Percentiles rank a stretch among this genome's conserved stretches.
phyloP scores from a whole-genome alignment of 2,329 filamentous ascomycete species.

The Neofusicoccum cordaticola region DNA sequence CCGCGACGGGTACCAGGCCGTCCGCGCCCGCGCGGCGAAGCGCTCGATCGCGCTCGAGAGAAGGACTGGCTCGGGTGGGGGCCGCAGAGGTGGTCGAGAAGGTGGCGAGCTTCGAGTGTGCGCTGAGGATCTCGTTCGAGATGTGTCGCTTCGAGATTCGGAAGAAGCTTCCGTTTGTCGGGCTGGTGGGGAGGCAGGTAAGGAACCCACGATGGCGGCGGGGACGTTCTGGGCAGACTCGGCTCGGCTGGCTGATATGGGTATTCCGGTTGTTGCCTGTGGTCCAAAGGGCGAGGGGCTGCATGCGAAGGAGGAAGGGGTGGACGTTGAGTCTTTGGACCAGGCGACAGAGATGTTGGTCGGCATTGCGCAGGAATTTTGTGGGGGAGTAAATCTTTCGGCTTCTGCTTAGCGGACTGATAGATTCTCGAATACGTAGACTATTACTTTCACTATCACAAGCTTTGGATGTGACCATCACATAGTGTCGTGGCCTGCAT shows the following conservation, averaged over 20 bases:
- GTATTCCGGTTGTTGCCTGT: slow-evolving; percentile 48
- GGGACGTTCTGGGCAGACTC: slow-evolving; percentile 51
- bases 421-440: no score
- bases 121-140: slow-evolving; percentile 41
- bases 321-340: slow-evolving; percentile 37
- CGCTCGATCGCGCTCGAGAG: slow-evolving; percentile 51
- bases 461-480: no score
- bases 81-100: slow-evolving; percentile 35
- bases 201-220: background rate
- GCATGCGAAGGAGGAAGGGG: slow-evolving; percentile 52
- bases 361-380: background rate
- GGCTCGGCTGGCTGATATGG: slow-evolving; percentile 46
- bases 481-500: no score
- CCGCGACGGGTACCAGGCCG: slow-evolving; percentile 52
- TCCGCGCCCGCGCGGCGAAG: slow-evolving; percentile 37
- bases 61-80: slow-evolving; percentile 47
- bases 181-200: slow-evolving; percentile 30
- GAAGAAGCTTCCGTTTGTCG: slow-evolving; percentile 42
- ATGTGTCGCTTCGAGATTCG: slow-evolving; percentile 45
- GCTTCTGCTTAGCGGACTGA: no score
- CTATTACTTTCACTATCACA: no score
- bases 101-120: slow-evolving; percentile 40
- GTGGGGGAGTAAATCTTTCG: background rate
- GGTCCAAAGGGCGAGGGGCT: slow-evolving; percentile 50
- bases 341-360: background rate